Evolutionary conservation across 257 asterid genomes (phyloP).

Genomic region (Salvia splendens): DNA sequence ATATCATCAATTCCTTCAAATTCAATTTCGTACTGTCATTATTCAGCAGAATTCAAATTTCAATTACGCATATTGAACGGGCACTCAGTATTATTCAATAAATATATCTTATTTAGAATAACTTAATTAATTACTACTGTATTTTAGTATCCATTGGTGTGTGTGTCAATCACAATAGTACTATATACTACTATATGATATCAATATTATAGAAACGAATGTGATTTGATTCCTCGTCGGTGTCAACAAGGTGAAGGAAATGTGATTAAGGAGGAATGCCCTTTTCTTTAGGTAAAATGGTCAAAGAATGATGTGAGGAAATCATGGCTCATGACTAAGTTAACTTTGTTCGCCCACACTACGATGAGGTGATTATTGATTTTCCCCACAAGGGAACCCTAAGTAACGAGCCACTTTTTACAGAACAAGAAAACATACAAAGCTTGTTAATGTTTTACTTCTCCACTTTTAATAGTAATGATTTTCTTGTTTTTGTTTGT

Average conservation of each 20-base stretch:
- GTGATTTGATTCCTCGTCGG: not conserved
- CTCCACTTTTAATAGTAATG: constrained; percentile 5
- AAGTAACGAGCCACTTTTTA: constrained; percentile 21
- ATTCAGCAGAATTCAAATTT: no score
- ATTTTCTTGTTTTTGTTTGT: constrained; percentile 22
- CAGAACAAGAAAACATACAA: constrained; percentile 9
- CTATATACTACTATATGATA: not conserved
- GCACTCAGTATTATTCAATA: no score
- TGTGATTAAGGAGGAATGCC: constrained; percentile 2
- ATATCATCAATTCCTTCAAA: no score
- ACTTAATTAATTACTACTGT: no score
- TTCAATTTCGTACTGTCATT: no score
- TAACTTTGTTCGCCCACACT: constrained; percentile 11
- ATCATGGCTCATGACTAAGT: constrained; percentile 16
- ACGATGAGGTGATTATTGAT: constrained; percentile 27
- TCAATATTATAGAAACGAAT: not conserved
- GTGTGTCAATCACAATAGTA: not conserved
- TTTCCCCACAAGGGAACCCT: constrained; percentile 22
- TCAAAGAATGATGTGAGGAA: constrained; percentile 18
- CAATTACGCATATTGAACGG: no score
- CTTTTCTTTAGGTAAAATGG: constrained; percentile 20
- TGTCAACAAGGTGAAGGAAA: not conserved
- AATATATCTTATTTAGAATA: no score
- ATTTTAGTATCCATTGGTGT: no score
- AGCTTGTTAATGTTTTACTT: constrained; percentile 19